phyloP scores from a whole-genome alignment of 495 filamentous ascomycete species.

The Penicillium mononematosum region DNA sequence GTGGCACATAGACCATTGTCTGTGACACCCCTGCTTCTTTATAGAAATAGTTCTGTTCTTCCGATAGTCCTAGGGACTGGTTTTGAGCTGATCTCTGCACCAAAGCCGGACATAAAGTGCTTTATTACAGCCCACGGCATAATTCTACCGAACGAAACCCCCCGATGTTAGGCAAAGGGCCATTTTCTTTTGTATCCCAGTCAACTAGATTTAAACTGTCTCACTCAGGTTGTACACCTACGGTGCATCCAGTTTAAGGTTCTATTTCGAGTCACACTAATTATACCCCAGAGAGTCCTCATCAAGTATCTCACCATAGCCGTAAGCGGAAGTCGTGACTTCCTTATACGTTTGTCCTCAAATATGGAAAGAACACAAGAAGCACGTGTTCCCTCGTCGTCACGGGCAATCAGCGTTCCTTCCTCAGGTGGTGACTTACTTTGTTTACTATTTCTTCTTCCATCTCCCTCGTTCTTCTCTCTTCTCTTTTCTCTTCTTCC shows the following conservation, averaged over 20 bases:
- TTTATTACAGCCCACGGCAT: not conserved
- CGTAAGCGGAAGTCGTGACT: not conserved
- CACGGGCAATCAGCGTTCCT: constrained; percentile 5
- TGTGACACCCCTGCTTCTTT: constrained; percentile 2
- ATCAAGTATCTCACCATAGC: not conserved
- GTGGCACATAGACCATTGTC: not conserved
- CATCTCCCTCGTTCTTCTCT: not conserved
- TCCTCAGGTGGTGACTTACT: not conserved
- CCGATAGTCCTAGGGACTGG: not conserved
- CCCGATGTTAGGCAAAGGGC: not conserved
- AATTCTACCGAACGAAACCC: not conserved
- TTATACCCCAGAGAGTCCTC: not conserved
- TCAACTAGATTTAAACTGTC: constrained; percentile 1
- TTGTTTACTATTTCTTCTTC: constrained; percentile 9
- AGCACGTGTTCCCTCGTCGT: not conserved
- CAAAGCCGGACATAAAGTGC: not conserved
- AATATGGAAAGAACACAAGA: not conserved
- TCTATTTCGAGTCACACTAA: constrained; percentile 5
- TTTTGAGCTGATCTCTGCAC: not conserved
- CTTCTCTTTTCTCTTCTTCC: not conserved
- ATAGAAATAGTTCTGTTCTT: not conserved
- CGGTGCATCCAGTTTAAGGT: not conserved
- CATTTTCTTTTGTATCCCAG: not conserved
- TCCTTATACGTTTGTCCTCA: not conserved
- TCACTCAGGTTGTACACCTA: constrained; percentile 4